Evolutionary conservation across 1,284 basidiomycete species (phyloP), one percentile per base, ranked within the genome.

Genomic region (Puccinia hordei): DNA sequence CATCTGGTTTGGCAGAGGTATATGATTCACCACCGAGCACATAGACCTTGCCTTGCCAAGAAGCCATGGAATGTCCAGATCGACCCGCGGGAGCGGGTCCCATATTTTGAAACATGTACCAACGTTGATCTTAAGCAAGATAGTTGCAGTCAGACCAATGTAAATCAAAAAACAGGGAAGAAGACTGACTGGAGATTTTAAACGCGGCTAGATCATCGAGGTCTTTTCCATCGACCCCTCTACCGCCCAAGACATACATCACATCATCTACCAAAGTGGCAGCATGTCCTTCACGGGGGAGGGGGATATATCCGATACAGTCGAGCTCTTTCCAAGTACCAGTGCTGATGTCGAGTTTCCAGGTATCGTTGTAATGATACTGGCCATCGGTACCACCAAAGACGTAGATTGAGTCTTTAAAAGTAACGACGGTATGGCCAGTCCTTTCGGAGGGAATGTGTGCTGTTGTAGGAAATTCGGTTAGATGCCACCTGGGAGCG

Each of bases 21-120:
- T 92, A 92, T 4, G 93, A 93, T 86, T 99, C 97, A 46, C 97
- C 96, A 59, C 96, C 96, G 15, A 98, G 89, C 1, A 98, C 94
- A 83, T 94, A 93, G 13, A 99, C 92, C 84, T 92, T 91, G 74
- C 92, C 90, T 73, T 93, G 93, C 84, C 92, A 92, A 15, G 92
- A 91, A 6, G 95, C 93, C 92, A 98, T 95, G 27, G 94, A 92
- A 86, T 99, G 96, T 3, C 96, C 96, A 19, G 93, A 95, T 73
- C 96, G 90, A 17, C 94, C 93, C 77, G 89, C 91, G 1, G 96
- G 96, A 9, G 93, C 90, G 15, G 95, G 95, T 2, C 96, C 96
- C 96, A 98, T 98, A 86, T 98, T 97, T 86, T 97, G 95, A 88
- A 99, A 98, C 93, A 96, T 98, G 87, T 95, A 99, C 96, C 96